Conservation (phyloP, 306 rosid species). For the Prunus campanulata region DNA sequence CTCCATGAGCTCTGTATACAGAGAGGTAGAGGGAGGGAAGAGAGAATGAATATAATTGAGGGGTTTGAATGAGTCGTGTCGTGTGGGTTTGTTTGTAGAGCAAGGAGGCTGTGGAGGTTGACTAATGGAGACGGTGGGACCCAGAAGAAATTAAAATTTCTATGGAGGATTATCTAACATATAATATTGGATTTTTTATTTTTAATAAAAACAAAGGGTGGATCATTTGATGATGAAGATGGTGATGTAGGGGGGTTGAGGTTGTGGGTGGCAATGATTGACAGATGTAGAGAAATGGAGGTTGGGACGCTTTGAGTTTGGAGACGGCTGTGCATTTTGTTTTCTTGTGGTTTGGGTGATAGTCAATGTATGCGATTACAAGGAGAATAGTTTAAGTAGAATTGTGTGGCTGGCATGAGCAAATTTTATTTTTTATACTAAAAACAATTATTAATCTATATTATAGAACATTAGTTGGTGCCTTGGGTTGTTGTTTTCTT, state of each 20-base stretch:
- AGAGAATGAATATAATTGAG: background rate
- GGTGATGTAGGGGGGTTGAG: background rate
- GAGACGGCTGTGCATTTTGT: background rate
- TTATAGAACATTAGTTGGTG: background rate
- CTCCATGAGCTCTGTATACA: background rate
- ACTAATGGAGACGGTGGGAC: background rate
- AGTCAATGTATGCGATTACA: background rate
- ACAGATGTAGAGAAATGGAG: background rate
- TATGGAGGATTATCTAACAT: background rate
- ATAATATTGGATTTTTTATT: background rate
- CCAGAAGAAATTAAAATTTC: background rate
- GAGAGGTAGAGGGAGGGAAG: background rate
- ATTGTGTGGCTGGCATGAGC: background rate
- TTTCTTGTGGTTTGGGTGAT: background rate
- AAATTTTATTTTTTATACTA: background rate
- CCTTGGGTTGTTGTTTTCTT: background rate
- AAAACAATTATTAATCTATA: background rate
- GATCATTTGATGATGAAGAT: background rate
- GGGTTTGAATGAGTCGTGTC: slow-evolving; percentile 1
- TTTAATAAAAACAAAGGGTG: background rate
- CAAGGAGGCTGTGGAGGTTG: background rate
- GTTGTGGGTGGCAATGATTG: background rate
- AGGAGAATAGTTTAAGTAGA: background rate
- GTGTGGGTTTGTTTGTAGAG: background rate
- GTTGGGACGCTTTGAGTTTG: background rate